Conservation (phyloP, 345 rosid species). For the Schrenkiella parvula region DNA sequence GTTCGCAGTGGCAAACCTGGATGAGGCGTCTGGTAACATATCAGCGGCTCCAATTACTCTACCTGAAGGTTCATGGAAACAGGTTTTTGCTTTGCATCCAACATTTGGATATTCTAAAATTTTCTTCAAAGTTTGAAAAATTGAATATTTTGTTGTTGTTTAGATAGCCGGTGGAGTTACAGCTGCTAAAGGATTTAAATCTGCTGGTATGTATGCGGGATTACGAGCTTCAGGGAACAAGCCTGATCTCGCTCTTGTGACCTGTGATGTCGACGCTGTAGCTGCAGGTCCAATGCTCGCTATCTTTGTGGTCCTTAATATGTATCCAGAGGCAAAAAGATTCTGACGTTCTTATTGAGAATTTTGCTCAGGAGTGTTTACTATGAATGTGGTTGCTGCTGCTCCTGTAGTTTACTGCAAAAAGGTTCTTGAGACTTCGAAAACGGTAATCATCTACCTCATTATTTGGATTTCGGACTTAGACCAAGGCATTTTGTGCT, state of each 20-base stretch:
- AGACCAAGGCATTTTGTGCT: background rate
- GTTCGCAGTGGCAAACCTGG: conserved; percentile 29
- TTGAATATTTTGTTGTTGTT: background rate
- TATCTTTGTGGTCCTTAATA: background rate
- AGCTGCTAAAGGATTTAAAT: conserved; percentile 87
- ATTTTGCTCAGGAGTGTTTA: conserved; percentile 63
- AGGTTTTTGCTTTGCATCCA: conserved; percentile 35
- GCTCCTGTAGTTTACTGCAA: conserved; percentile 90
- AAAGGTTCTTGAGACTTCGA: conserved; percentile 44
- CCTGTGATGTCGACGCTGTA: conserved; percentile 79
- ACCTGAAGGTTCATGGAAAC: conserved; percentile 83
- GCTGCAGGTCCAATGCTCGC: conserved; percentile 50
- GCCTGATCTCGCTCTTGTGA: conserved; percentile 86
- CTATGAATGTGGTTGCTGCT: conserved; percentile 84
- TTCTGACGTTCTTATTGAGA: background rate
- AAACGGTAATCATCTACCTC: conserved; percentile 41
- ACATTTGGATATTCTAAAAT: background rate
- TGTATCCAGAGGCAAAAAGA: background rate
- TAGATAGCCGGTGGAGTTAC: conserved; percentile 93
- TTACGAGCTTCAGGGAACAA: conserved; percentile 81
- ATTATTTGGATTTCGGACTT: background rate
- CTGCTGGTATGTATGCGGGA: conserved; percentile 81
- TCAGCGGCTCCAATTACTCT: conserved; percentile 85
- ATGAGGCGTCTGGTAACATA: conserved; percentile 50
- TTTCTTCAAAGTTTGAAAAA: background rate